Conservation (phyloP, 352 stramenopile genomes). For the Globisporangium ultimum region DNA sequence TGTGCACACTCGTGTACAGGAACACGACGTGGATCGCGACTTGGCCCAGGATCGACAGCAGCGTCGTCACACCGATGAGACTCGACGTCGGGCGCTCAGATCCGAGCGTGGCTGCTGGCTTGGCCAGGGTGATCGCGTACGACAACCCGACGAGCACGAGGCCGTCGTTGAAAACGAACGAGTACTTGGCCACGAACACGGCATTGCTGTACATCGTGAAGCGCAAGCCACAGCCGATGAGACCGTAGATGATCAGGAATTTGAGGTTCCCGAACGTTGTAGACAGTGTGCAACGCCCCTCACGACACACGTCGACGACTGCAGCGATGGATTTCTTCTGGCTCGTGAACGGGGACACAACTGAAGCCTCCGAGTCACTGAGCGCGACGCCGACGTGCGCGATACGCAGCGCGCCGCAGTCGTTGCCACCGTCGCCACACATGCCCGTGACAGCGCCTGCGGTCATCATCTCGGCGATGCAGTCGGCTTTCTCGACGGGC, state of each 20-base stretch:
- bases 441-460: conserved; percentile 42
- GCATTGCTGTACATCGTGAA: conserved; percentile 68
- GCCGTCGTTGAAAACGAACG: conserved; percentile 68
- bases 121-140: conserved; percentile 67
- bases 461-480: conserved; percentile 37
- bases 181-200: conserved; percentile 70
- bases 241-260: conserved; percentile 87
- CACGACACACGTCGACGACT: conserved; percentile 79
- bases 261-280: conserved; percentile 86
- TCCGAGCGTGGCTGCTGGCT: conserved; percentile 43
- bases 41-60: conserved; percentile 39
- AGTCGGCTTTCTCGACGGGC: conserved; percentile 35
- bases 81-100: conserved; percentile 46
- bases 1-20: conserved; percentile 23
- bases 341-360: conserved; percentile 87
- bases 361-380: conserved; percentile 65
- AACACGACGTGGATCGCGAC: conserved; percentile 48
- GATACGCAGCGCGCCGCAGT: conserved; percentile 74
- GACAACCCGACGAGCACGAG: conserved; percentile 62
- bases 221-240: conserved; percentile 64
- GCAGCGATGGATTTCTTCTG: conserved; percentile 69
- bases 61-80: conserved; percentile 44
- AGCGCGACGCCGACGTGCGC: conserved; percentile 79
- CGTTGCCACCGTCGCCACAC: conserved; percentile 69
- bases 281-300: conserved; percentile 83